Evolutionary conservation across 2,329 filamentous ascomycete species (phyloP).

Genomic region (Aspergillus neoniger): DNA sequence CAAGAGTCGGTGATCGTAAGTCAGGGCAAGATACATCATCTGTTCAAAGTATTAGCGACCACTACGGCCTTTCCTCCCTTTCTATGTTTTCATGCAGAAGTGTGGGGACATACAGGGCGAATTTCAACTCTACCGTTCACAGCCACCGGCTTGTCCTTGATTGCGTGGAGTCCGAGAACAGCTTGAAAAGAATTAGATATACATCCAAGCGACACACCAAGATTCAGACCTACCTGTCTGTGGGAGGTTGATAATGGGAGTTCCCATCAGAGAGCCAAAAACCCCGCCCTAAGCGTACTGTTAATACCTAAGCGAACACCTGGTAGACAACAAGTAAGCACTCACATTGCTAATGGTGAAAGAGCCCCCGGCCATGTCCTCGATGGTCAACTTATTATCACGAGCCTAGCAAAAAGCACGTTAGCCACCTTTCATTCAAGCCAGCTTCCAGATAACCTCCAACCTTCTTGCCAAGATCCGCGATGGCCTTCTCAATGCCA

Average conservation of each 20-base stretch:
- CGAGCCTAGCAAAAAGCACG: constrained; percentile 64
- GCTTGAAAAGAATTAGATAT: constrained; percentile 44
- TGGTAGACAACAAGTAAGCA: constrained; percentile 1
- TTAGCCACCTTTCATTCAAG: neutral
- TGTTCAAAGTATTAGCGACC: constrained; percentile 30
- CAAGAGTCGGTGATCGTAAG: constrained; percentile 93
- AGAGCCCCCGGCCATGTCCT: constrained; percentile 98
- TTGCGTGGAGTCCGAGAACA: constrained; percentile 89
- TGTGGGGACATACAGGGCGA: constrained; percentile 62
- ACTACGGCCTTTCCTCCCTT: neutral
- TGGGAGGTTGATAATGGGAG: constrained; percentile 96
- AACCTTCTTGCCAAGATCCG: constrained; percentile 94
- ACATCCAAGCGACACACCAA: neutral
- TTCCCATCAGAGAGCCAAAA: constrained; percentile 96
- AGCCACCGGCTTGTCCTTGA: constrained; percentile 89
- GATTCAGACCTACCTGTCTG: constrained; percentile 64
- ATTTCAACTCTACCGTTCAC: constrained; percentile 94
- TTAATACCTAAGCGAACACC: constrained; percentile 1
- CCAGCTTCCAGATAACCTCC: constrained; percentile 11
- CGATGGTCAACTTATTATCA: constrained; percentile 94
- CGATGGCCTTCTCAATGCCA: constrained; percentile 85
- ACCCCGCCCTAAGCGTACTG: constrained; percentile 66
- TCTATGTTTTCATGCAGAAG: neutral
- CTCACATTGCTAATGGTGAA: constrained; percentile 92
- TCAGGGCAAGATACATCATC: constrained; percentile 99